Evolutionary conservation across 1,284 basidiomycete species (phyloP).

Genomic region (Cystobasidiaceae sp.): DNA sequence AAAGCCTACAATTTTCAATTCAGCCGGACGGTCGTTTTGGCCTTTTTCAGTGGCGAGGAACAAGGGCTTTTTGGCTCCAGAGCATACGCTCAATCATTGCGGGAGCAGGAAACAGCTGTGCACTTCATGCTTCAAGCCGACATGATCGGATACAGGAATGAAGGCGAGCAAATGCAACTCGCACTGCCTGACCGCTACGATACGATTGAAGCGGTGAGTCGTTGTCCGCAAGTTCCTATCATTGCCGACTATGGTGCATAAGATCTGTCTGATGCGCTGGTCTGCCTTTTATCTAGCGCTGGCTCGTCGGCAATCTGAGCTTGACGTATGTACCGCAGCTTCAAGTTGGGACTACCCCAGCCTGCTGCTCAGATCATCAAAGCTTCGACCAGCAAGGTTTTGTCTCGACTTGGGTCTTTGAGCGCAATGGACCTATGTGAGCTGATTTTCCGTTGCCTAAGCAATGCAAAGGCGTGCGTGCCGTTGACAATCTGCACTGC

Average conservation of each 20-base stretch:
- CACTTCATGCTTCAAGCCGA: slow-evolving; percentile 37
- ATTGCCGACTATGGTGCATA: too few species aligned
- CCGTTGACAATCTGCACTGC: neutral
- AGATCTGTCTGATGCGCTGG: neutral
- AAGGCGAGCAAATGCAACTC: slow-evolving; percentile 44
- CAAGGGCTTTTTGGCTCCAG: slow-evolving; percentile 41
- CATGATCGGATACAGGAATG: slow-evolving; percentile 43
- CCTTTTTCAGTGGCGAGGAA: slow-evolving; percentile 46
- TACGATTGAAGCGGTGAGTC: slow-evolving; percentile 27
- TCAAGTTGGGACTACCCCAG: slow-evolving; percentile 38
- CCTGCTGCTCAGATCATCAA: slow-evolving; percentile 47
- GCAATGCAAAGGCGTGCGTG: neutral
- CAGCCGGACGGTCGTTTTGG: slow-evolving; percentile 41
- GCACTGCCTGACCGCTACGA: slow-evolving; percentile 43
- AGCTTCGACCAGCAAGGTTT: slow-evolving; percentile 40
- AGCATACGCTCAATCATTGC: slow-evolving; percentile 32
- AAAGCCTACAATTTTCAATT: slow-evolving; percentile 32
- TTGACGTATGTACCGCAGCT: slow-evolving; percentile 43
- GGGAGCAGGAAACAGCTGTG: slow-evolving; percentile 33
- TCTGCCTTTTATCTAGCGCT: slow-evolving; percentile 6
- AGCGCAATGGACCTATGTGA: slow-evolving; percentile 45
- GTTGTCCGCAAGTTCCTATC: neutral
- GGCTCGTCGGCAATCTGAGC: slow-evolving; percentile 41
- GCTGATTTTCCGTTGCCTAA: neutral
- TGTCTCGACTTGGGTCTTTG: slow-evolving; percentile 42